Conservation (phyloP, 805 yeast species). For the Saturnispora dispora region DNA sequence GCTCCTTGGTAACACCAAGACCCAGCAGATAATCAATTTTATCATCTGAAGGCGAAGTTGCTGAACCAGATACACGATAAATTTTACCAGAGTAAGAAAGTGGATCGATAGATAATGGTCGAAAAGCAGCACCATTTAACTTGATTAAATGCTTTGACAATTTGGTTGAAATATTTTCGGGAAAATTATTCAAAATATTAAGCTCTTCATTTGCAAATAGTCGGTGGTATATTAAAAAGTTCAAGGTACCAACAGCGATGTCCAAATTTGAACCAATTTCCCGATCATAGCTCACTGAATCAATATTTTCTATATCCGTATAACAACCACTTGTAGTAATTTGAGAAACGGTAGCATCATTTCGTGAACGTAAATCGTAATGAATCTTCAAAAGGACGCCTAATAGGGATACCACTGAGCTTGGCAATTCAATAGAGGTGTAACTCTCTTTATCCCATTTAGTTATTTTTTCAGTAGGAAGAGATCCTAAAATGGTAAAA, state of each 20-base stretch:
- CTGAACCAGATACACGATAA: slow-evolving; percentile 30
- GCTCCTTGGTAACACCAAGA: slow-evolving; percentile 26
- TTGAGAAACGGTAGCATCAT: slow-evolving; percentile 23
- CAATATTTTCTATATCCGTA: slow-evolving; percentile 26
- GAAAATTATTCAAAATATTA: slow-evolving; percentile 15
- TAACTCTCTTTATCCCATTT: slow-evolving; percentile 16
- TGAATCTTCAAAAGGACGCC: slow-evolving; percentile 32
- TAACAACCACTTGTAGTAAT: slow-evolving; percentile 20
- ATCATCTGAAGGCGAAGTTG: slow-evolving; percentile 33
- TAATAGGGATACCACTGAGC: slow-evolving; percentile 19
- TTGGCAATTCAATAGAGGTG: slow-evolving; percentile 20
- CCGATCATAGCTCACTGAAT: slow-evolving; percentile 25
- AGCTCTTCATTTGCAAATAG: slow-evolving; percentile 25
- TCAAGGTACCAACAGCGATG: slow-evolving; percentile 34
- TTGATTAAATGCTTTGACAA: slow-evolving; percentile 39
- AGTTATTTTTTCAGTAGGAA: slow-evolving; percentile 14
- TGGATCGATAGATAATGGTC: slow-evolving; percentile 27
- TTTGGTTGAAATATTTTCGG: slow-evolving; percentile 26
- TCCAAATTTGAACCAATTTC: slow-evolving; percentile 22
- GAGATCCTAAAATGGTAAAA: slow-evolving; percentile 17
- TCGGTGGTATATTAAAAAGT: slow-evolving; percentile 31
- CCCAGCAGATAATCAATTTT: slow-evolving; percentile 27
- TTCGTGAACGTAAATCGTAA: slow-evolving; percentile 27
- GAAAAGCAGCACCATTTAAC: slow-evolving; percentile 35
- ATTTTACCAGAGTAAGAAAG: slow-evolving; percentile 29